These are phyloP conservation scores for Strobilomyces dryophilus DNA, from an alignment of 768 basidiomycete genomes.

Conservation along the genomic window DNA sequence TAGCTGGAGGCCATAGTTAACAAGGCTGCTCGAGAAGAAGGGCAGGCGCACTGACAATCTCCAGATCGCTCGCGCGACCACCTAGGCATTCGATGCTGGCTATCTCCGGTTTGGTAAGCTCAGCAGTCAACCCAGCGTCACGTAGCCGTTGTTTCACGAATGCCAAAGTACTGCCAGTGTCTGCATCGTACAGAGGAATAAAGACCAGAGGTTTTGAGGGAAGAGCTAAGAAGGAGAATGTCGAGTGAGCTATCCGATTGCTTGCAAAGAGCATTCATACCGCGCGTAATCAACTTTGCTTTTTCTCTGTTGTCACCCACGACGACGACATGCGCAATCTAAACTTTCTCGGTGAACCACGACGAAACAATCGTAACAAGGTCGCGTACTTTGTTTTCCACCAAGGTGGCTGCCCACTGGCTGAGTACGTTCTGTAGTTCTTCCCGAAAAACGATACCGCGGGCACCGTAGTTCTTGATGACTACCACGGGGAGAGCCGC, in stretches of 20 bases:
- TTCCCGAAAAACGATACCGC: slow-evolving; percentile 53
- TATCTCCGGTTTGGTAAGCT: slow-evolving; percentile 54
- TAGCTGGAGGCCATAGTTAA: slow-evolving; percentile 42
- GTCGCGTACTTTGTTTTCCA: slow-evolving; percentile 66
- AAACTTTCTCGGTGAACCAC: background rate
- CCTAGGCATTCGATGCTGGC: slow-evolving; percentile 71
- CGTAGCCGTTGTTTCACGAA: slow-evolving; percentile 79
- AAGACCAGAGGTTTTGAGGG: slow-evolving; percentile 78
- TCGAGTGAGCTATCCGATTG: background rate
- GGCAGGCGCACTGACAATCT: slow-evolving; percentile 51
- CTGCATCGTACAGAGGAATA: slow-evolving; percentile 83
- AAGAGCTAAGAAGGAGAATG: slow-evolving; percentile 48
- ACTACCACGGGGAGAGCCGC: slow-evolving; percentile 80
- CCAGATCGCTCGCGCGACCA: slow-evolving; percentile 86
- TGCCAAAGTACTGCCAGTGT: slow-evolving; percentile 68
- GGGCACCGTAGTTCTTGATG: slow-evolving; percentile 71
- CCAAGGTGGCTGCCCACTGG: slow-evolving; percentile 80
- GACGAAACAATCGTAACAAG: background rate
- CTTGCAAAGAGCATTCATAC: slow-evolving; percentile 32
- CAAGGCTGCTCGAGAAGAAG: background rate
- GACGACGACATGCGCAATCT: slow-evolving; percentile 91
- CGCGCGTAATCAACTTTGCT: slow-evolving; percentile 77
- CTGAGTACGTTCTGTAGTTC: slow-evolving; percentile 73
- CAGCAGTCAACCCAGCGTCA: slow-evolving; percentile 48
- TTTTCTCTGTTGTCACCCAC: slow-evolving; percentile 89